Conservation (phyloP, 2,329 filamentous ascomycete species). For the Penicillium brasilianum region DNA sequence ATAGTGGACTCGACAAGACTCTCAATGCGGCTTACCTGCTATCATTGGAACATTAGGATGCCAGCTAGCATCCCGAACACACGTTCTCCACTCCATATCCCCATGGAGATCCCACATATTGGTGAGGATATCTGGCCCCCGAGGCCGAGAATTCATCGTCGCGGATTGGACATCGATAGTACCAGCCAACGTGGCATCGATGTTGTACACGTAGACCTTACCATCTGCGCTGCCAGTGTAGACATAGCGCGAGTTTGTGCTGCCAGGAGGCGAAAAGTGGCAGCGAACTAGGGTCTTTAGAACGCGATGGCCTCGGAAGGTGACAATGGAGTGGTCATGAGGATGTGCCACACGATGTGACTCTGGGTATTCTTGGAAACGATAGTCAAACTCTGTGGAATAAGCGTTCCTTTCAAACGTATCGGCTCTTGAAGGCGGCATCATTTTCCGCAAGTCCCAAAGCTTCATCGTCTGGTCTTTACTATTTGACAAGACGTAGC, state of each 20-base stretch:
- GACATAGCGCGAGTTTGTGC: slow-evolving; percentile 88
- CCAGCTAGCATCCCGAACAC: slow-evolving; percentile 88
- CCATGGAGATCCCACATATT: slow-evolving; percentile 62
- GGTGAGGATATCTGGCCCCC: slow-evolving; percentile 57
- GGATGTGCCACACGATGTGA: slow-evolving; percentile 68
- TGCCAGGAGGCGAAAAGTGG: slow-evolving; percentile 87
- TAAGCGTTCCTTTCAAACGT: slow-evolving; percentile 58
- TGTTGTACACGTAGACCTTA: slow-evolving; percentile 87
- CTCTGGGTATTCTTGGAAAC: slow-evolving; percentile 61
- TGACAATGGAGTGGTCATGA: slow-evolving; percentile 88
- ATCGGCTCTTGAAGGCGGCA: slow-evolving; percentile 68
- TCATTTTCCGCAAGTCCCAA: slow-evolving; percentile 92
- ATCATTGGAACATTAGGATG: slow-evolving; percentile 83
- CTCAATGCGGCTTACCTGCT: slow-evolving; percentile 58
- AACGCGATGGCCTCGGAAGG: slow-evolving; percentile 88
- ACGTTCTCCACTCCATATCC: slow-evolving; percentile 71
- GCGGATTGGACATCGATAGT: slow-evolving; percentile 77
- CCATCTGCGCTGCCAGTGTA: slow-evolving; percentile 92
- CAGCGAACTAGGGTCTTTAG: slow-evolving; percentile 90
- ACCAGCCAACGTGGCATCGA: slow-evolving; percentile 82
- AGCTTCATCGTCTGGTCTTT: slow-evolving; percentile 98
- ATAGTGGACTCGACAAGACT: neutral
- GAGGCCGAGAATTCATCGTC: slow-evolving; percentile 66
- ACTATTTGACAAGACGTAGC: slow-evolving; percentile 90
- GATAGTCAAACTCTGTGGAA: slow-evolving; percentile 67